Evolutionary conservation across 176 grass and related monocot genomes (phyloP), one percentile per base, ranked within the genome.

Genomic region (Aegilops sharonensis): DNA sequence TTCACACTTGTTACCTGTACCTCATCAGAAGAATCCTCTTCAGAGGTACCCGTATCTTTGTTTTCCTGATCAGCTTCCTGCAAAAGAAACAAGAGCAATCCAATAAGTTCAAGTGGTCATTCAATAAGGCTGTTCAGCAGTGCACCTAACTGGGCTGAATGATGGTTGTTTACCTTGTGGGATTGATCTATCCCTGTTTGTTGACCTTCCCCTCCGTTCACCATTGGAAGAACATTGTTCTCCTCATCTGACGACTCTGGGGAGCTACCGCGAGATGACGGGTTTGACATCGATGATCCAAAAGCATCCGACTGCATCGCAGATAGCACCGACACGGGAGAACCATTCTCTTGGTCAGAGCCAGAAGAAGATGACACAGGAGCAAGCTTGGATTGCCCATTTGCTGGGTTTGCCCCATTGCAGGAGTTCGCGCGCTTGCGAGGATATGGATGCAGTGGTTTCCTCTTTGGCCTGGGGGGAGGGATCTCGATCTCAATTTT

Each of bases 401-500:
- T 29, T 64, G 7, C 81, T 45, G 13, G 9, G 13, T 74, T 78
- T 77, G 45, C 43, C 23, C 39, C 29, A 0, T 79, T 78, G 68
- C 34, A 75, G n/a, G 83, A 65, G 60, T 85, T 88, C 0, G 72
- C 83, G 14, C 66, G 75, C 85, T 98, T 98, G 85, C 96, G 96
- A 81, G 96, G 96, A 79, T 98, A 98, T 65, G 96, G 96, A 61
- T 91, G 93, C n/a, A 93, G 6, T 56, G 93, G 93, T 39, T 95
- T 98, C 81, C 93, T 92, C 81, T 98, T 98, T 81, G 96, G 93
- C 40, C 96, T 92, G 39, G 96, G 96, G 37, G 96, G 96, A 56
- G 96, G 96, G 34, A 98, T 98, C 83, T 92, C 93, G n/a, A 98
- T 89, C 9, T 72, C 36, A 23, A 47, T 75, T 31, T 43, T 84